These are phyloP conservation scores for Russula sp. DNA, from an alignment of 768 basidiomycete species.

Conservation along the genomic window DNA sequence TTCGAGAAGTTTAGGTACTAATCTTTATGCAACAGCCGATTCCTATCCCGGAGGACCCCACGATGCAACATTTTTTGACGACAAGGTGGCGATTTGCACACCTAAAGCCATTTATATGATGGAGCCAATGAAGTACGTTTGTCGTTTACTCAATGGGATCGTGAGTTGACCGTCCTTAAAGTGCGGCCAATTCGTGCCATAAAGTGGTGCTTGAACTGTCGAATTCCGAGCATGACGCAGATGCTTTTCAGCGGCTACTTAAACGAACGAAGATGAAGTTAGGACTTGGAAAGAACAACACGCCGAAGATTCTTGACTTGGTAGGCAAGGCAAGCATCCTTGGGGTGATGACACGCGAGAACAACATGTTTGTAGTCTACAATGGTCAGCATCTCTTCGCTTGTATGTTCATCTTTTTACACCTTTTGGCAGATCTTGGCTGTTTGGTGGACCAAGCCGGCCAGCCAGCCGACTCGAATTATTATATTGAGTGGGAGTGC, in stretches of 20 bases:
- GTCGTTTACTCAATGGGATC: not conserved
- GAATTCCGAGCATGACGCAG: not conserved
- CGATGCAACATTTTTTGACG: not conserved
- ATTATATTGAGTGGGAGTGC: not conserved
- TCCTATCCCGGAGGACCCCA: not conserved
- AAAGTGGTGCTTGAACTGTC: not conserved
- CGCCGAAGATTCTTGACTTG: constrained; percentile 1
- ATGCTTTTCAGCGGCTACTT: not conserved
- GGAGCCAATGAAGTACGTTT: not conserved
- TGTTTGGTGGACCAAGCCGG: not conserved
- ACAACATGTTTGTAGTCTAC: not conserved
- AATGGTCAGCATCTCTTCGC: not conserved
- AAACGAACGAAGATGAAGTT: constrained; percentile 27
- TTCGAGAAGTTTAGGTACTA: not conserved
- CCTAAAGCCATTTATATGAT: not conserved
- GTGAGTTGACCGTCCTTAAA: not conserved
- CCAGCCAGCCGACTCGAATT: not conserved
- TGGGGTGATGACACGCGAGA: not conserved
- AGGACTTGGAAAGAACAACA: not conserved
- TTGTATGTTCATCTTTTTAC: not conserved
- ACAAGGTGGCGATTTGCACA: not conserved
- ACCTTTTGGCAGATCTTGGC: not conserved
- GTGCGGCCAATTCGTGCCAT: not conserved
- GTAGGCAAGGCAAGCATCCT: not conserved
- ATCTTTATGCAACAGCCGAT: not conserved